Conservation (phyloP, 2,329 filamentous ascomycete genomes). For the Sordariomycetes sp. region DNA sequence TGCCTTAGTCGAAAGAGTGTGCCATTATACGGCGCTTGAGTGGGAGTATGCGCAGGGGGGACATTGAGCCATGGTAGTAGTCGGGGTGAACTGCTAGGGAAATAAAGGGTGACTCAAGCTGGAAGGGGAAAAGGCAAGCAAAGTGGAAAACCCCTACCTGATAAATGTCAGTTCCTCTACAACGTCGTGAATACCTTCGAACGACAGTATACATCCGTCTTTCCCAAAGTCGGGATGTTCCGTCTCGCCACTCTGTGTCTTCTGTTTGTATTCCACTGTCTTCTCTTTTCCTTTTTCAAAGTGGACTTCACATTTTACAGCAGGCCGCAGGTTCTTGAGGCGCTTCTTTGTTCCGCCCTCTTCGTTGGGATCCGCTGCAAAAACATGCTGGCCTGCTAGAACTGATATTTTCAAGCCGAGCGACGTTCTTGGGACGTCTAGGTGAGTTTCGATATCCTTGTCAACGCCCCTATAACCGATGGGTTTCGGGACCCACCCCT, state of each 20-base stretch:
- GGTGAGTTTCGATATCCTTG: slow-evolving; percentile 23
- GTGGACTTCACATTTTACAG: slow-evolving; percentile 70
- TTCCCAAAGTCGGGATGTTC: slow-evolving; percentile 50
- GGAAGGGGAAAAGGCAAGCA: background rate
- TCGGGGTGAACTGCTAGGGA: no score
- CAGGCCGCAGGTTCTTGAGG: slow-evolving; percentile 40
- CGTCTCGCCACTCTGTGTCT: slow-evolving; percentile 40
- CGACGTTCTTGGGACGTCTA: slow-evolving; percentile 32
- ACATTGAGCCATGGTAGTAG: no score
- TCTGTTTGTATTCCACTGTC: slow-evolving; percentile 38
- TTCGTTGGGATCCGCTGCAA: background rate
- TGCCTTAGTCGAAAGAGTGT: no score
- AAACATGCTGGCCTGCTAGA: slow-evolving; percentile 62
- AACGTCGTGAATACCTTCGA: slow-evolving; percentile 42
- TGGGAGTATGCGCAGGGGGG: no score
- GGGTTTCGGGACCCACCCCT: slow-evolving; percentile 81
- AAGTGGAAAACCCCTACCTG: slow-evolving; percentile 35
- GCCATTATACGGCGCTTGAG: no score
- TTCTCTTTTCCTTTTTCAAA: slow-evolving; percentile 43
- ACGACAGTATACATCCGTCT: slow-evolving; percentile 39
- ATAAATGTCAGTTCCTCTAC: slow-evolving; percentile 61
- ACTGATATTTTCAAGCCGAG: slow-evolving; percentile 61
- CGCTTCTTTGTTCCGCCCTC: background rate
- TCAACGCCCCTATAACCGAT: slow-evolving; percentile 49
- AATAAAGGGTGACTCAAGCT: background rate